Evolutionary conservation across 2,329 filamentous ascomycete genomes (phyloP).

Genomic region (Epichloe bromicola): DNA sequence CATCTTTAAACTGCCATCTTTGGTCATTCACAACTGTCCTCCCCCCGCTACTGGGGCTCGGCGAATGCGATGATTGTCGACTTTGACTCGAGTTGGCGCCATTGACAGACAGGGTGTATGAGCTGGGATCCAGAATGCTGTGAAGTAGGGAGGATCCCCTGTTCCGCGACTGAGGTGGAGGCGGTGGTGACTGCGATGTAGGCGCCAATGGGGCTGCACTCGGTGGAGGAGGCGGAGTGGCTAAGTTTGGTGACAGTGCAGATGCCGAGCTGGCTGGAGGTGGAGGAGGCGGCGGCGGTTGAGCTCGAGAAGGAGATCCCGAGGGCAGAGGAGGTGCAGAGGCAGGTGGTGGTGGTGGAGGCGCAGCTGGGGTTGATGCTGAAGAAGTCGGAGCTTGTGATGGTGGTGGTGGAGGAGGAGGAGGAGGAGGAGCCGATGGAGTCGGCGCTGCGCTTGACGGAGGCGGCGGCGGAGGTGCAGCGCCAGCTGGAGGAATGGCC

Average conservation of each 20-base stretch:
- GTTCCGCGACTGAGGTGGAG: slow-evolving; percentile 22
- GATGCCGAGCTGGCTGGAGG: slow-evolving; percentile 21
- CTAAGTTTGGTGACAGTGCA: slow-evolving; percentile 18
- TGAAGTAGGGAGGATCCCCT: slow-evolving; percentile 37
- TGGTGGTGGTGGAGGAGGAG: slow-evolving; percentile 25
- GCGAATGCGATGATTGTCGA: slow-evolving; percentile 16
- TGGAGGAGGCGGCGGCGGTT: slow-evolving; percentile 18
- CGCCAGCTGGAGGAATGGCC: slow-evolving; percentile 19
- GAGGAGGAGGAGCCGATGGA: slow-evolving; percentile 28
- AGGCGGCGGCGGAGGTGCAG: slow-evolving; percentile 24
- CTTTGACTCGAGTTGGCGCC: slow-evolving; percentile 39
- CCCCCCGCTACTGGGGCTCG: slow-evolving; percentile 15
- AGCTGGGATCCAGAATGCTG: slow-evolving; percentile 59
- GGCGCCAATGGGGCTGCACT: slow-evolving; percentile 15
- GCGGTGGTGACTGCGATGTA: slow-evolving; percentile 27
- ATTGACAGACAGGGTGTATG: slow-evolving; percentile 60
- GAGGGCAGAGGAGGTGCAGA: slow-evolving; percentile 7
- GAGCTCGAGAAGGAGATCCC: slow-evolving; percentile 24
- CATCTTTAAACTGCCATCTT: slow-evolving; percentile 78
- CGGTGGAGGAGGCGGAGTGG: slow-evolving; percentile 19
- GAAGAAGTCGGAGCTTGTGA: slow-evolving; percentile 33
- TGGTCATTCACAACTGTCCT: slow-evolving; percentile 56
- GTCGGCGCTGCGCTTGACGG: slow-evolving; percentile 23
- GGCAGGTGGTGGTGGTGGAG: slow-evolving; percentile 24
- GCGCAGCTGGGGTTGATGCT: slow-evolving; percentile 22